Evolutionary conservation across 2,329 filamentous ascomycete species (phyloP), one percentile per base, ranked within the genome.

Genomic region (Xylariaceae sp.): DNA sequence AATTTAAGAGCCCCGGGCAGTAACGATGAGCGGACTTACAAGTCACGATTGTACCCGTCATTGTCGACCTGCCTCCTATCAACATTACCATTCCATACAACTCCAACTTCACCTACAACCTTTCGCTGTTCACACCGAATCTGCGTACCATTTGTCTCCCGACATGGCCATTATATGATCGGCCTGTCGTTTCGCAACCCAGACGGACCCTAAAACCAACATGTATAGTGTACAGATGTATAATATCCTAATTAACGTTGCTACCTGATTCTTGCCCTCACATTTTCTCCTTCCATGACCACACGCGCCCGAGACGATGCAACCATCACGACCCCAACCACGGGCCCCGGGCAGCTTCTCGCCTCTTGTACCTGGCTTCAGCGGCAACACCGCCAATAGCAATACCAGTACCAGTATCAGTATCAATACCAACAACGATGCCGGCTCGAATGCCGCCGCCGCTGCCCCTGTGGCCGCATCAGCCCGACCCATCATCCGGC

Each of bases 331-430:
- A 65, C 59, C 66, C 58, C 71, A 72, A 59, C 69, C 69, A 58
- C 67, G 71, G 53, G 68, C 70, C 50, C 71, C 71, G 13, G 71
- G 82, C 63, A 82, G 80, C 76, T 84, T 85, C 74, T 80, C 81
- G 61, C 79, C 82, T 61, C 72, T 83, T 15, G 51, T 61, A 4
- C 53, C 58, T 5, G 61, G 57, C 48, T 60, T 57, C 34, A 51
- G 45, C 10, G 52, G 44, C n/a, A 51, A 55, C 34, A n/a, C 59
- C 17, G 64, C 56, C 47, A 50, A 41, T 13, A 41, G 9, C 37
- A 30, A 30, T 30, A 30, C 23, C 23, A 30, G 23, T 30, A 30
- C 23, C 23, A 30, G 23, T 30, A 41, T 41, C 23, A 30, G 23
- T 30, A 41, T 41, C 11, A 41, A 41, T 41, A 41, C 8, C 11